Evolutionary conservation across 768 basidiomycete genomes (phyloP).

Genomic region (Polyporus arcularius): DNA sequence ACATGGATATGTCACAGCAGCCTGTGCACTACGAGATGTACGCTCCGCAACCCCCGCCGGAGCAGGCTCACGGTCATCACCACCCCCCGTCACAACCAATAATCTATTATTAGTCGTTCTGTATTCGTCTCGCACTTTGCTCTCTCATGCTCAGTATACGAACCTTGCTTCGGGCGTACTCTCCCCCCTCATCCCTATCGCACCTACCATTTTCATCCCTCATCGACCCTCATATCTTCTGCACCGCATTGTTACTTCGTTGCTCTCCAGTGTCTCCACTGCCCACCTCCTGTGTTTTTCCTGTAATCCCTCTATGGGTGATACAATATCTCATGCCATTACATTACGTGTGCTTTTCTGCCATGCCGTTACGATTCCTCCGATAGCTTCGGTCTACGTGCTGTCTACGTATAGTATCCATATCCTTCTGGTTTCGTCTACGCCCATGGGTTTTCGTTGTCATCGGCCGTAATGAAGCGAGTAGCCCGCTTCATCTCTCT

Average conservation of each 20-base stretch:
- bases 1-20: slow-evolving; percentile 70
- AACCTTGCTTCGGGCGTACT: slow-evolving; percentile 6
- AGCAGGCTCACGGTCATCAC: slow-evolving; percentile 34
- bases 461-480: too few species aligned
- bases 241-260: not conserved
- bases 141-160: slow-evolving; percentile 30
- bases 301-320: slow-evolving; percentile 3
- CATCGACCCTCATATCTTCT: too few species aligned
- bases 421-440: too few species aligned
- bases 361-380: not conserved
- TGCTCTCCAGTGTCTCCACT: not conserved
- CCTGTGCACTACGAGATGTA: slow-evolving; percentile 69
- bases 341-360: slow-evolving; percentile 17
- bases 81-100: slow-evolving; percentile 26
- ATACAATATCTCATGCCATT: slow-evolving; percentile 14
- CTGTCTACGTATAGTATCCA: not conserved
- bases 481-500: too few species aligned
- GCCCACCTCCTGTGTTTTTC: too few species aligned
- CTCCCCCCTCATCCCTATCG: not conserved
- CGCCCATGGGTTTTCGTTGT: too few species aligned
- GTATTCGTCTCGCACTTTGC: slow-evolving; percentile 18
- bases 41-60: slow-evolving; percentile 45
- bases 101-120: slow-evolving; percentile 58
- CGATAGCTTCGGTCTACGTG: not conserved
- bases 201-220: not conserved